Evolutionary conservation across 441 rosid species (phyloP).

Genomic region (Erysimum cheiri): DNA sequence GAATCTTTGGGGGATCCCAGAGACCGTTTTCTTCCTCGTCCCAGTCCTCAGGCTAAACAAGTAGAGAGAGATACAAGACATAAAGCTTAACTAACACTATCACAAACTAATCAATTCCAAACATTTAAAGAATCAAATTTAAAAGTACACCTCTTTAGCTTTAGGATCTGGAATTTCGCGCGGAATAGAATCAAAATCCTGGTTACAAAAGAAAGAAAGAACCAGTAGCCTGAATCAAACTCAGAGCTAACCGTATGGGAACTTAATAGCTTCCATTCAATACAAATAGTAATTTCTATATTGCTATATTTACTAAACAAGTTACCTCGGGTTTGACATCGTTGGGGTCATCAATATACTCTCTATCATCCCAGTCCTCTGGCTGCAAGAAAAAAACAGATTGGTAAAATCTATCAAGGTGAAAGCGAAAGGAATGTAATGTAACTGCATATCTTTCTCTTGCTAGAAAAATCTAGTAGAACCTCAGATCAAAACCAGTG

Average conservation of each 20-base stretch:
- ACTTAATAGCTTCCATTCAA: conserved; percentile 11
- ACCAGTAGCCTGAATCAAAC: conserved; percentile 20
- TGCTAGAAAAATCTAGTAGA: background rate
- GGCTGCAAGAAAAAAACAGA: conserved; percentile 60
- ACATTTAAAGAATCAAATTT: no score
- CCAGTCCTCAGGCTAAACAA: conserved; percentile 83
- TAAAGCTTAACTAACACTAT: conserved; percentile 24
- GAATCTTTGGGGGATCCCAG: conserved; percentile 81
- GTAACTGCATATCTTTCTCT: background rate
- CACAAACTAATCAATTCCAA: conserved; percentile 29
- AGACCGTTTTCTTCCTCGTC: conserved; percentile 84
- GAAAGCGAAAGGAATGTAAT: background rate
- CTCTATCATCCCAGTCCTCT: conserved; percentile 92
- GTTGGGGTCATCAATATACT: conserved; percentile 85
- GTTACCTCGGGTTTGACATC: conserved; percentile 83
- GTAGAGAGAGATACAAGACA: conserved; percentile 16
- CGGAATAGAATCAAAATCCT: conserved; percentile 82
- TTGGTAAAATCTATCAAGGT: conserved; percentile 9
- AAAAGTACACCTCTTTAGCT: conserved; percentile 89
- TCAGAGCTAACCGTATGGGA: background rate
- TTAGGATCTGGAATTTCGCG: conserved; percentile 76
- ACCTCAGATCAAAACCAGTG: background rate
- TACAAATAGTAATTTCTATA: conserved; percentile 7
- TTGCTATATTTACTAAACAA: conserved; percentile 25
- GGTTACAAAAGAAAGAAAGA: conserved; percentile 42